These are phyloP conservation scores for Alternaria incomplexa DNA, from an alignment of 2,329 filamentous ascomycete species.

Conservation along the genomic window DNA sequence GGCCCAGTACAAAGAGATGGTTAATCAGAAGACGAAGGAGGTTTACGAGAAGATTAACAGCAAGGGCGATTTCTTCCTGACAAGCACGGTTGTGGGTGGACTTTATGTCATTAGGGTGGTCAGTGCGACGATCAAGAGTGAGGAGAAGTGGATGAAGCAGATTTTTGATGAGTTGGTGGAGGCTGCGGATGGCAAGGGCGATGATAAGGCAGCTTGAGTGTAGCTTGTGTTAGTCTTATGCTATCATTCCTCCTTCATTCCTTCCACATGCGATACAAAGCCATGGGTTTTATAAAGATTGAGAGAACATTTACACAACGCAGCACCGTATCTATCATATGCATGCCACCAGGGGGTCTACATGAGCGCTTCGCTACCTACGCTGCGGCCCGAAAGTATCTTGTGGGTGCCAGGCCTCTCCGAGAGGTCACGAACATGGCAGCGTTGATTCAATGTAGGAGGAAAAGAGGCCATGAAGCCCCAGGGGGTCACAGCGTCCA, in stretches of 20 bases:
- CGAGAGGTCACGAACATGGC: neutral
- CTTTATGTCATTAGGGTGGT: slow-evolving; percentile 82
- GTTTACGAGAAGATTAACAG: slow-evolving; percentile 78
- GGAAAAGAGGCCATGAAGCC: neutral
- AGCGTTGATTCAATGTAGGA: neutral
- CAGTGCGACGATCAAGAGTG: slow-evolving; percentile 71
- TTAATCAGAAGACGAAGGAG: slow-evolving; percentile 72
- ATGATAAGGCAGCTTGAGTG: neutral
- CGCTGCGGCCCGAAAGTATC: neutral
- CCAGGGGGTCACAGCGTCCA: neutral
- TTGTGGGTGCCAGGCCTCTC: neutral
- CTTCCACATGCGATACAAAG: neutral
- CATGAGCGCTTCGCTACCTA: neutral
- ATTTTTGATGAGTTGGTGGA: slow-evolving; percentile 77
- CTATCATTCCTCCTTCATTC: neutral
- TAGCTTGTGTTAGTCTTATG: neutral
- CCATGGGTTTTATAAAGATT: neutral
- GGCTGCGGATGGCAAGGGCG: slow-evolving; percentile 52
- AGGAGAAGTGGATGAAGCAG: slow-evolving; percentile 73
- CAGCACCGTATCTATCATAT: neutral
- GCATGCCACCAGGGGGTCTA: neutral
- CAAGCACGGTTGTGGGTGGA: slow-evolving; percentile 74
- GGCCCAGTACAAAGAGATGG: slow-evolving; percentile 57
- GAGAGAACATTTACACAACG: neutral
- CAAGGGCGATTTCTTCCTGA: slow-evolving; percentile 81